Evolutionary conservation across 768 basidiomycete genomes (phyloP), one percentile per base, ranked within the genome.

Genomic region (Suillus occidentalis): DNA sequence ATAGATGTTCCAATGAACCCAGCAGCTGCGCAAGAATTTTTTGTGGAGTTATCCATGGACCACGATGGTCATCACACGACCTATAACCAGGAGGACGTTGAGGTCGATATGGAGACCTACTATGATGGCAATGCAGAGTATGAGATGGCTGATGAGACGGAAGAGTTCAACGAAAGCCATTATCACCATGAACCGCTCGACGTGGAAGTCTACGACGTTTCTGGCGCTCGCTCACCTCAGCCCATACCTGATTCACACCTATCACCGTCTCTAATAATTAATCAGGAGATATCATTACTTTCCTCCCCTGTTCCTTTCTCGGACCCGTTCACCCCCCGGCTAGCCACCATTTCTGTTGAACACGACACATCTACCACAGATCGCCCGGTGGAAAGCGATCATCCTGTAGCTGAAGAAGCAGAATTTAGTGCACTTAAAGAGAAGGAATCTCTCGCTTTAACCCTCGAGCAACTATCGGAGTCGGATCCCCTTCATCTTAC

Each of bases 31-130:
- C 76, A 80, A 60, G 85, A 88, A 58, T 71, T 80, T 39, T 88
- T 81, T 79, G 62, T 81, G 80, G 68, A 89, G 73, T 78, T 82
- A 4, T 71, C 78, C 62, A 90, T 90, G 89, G 85, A 87, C 68
- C 86, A 87, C 63, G 87, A 87, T 69, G 72, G 71, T 59, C 76
- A 77, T 62, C 76, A 67, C 72, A 72, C 67, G 18, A 18, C 60
- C 13, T 77, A 72, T 43, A 78, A 81, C 57, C 73, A 79, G 31
- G 70, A 75, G 58, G 82, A 81, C 50, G 80, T 89, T 60, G 88
- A 90, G 72, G 82, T 90, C 53, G 88, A 90, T 65, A 89, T 90
- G 88, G 86, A 87, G 62, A 78, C 82, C 57, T 82, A 83, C 63
- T 76, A 81, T 7, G 78, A 70, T 43, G 83, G 80, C 47, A 77